Evolutionary conservation across 2,329 filamentous ascomycete species (phyloP), one percentile per base, ranked within the genome.

Genomic region (Diaporthe vexans): DNA sequence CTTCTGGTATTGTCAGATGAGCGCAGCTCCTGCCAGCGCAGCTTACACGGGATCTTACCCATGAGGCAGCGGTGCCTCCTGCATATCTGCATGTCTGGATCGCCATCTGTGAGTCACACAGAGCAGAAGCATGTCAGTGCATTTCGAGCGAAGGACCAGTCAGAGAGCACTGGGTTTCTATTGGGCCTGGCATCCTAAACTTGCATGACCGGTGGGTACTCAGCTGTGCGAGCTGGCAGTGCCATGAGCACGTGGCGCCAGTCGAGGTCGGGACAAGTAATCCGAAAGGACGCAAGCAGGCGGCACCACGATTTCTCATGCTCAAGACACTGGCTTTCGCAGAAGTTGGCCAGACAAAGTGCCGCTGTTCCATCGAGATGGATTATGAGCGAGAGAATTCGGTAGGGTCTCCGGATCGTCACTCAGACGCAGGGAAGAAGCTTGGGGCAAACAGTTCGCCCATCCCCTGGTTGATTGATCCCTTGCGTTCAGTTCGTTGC

Each of bases 1-100:
- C 85, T 51, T 79, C 82, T 33, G 78, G 82, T 56, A 80, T 86
- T 59, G 82, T 87, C 74, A 85, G 87, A 79, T 91, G 81, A 86
- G 73, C 63, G 59, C 57, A 52, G 24, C 46, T 33, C 61, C 40
- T 43, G 51, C 40, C 75, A 68, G 69, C 51, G 70, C 57, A 43
- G 48, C 57, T 43, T 33, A 43, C n/a, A 68, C 37, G 29, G 63
- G 72, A 58, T 46, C 24, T 24, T 26, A 19, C 24, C 70, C 67
- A 52, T 73, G 73, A 72, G 80, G 78, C 78, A 79, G 78, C 80
- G 80, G 80, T 77, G 48, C 73, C 63, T 73, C 72, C 54, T 56
- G 63, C 76, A 81, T 51, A 10, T n/a, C 46, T 51, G 48, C 48
- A 11, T 79, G 77, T 75, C 75, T 48, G 48, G 46, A 35, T 56